Evolutionary conservation across 305 asterid species (phyloP).

Genomic region (Salvia sclarea): DNA sequence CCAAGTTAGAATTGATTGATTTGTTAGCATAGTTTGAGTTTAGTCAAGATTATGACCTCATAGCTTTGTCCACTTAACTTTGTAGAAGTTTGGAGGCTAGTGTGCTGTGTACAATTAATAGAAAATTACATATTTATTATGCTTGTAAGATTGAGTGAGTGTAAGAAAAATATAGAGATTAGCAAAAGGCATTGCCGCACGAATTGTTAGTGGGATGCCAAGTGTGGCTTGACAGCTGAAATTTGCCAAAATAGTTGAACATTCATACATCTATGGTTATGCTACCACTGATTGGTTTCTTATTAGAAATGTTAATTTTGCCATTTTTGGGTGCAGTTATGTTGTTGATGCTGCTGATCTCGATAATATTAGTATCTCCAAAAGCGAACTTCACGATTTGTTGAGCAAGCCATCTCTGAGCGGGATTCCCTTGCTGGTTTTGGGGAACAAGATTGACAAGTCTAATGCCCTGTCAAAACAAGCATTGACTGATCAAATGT

Average conservation of each 20-base stretch:
- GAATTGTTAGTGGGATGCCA: too few species aligned
- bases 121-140: background rate
- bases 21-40: background rate
- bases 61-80: background rate
- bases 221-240: too few species aligned
- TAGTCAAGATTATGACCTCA: background rate
- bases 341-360: slow-evolving; percentile 97
- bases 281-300: background rate
- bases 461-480: slow-evolving; percentile 73
- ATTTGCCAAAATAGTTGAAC: background rate
- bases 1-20: background rate
- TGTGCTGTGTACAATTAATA: background rate
- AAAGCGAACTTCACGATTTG: slow-evolving; percentile 84
- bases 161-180: background rate
- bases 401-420: slow-evolving; percentile 83
- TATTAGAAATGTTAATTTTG: background rate
- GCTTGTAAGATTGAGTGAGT: background rate
- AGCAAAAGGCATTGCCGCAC: background rate
- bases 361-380: slow-evolving; percentile 76
- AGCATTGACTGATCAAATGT: slow-evolving; percentile 93
- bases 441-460: slow-evolving; percentile 95
- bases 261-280: background rate
- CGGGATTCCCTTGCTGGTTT: slow-evolving; percentile 86
- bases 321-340: slow-evolving; percentile 53
- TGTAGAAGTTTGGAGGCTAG: background rate